A percentile compares a stretch with the other conserved stretches of the same genome.
Evolutionary conservation across 352 stramenopile species (phyloP).

Genomic region (Albugo laibachii): DNA sequence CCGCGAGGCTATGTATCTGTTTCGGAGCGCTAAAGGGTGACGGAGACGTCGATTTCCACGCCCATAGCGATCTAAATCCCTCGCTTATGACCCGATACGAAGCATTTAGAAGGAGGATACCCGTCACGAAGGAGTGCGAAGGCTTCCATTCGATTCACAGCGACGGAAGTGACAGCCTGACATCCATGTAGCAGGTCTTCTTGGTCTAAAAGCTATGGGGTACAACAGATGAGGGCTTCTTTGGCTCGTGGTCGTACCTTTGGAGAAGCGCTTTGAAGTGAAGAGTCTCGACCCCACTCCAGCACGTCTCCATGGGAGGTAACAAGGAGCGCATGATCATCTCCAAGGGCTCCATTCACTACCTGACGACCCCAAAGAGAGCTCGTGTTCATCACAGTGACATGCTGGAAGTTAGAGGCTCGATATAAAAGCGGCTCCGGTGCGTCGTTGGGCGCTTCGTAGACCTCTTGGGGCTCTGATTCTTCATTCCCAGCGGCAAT

Average conservation of each 20-base stretch:
- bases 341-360: constrained; percentile 45
- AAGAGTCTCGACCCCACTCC: constrained; percentile 74
- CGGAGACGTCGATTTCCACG: too few relatives aligned
- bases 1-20: constrained; percentile 24
- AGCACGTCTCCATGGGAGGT: constrained; percentile 70
- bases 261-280: too few relatives aligned
- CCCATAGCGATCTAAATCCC: too few relatives aligned
- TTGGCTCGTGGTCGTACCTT: too few relatives aligned
- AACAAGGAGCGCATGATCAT: constrained; percentile 77
- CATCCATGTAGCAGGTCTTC: constrained; percentile 20
- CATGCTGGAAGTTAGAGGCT: constrained; percentile 16
- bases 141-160: background rate
- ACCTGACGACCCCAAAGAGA: constrained; percentile 80
- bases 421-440: constrained; percentile 46
- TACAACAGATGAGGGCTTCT: too few relatives aligned
- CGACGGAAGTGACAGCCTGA: constrained; percentile 1
- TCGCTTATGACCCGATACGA: too few relatives aligned
- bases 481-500: background rate
- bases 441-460: constrained; percentile 27
- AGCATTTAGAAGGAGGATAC: background rate
- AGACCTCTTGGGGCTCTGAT: background rate
- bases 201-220: too few relatives aligned
- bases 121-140: background rate
- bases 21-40: too few relatives aligned
- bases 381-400: constrained; percentile 66